Conservation (phyloP, 768 basidiomycete species). For the Cubamyces sp. region DNA sequence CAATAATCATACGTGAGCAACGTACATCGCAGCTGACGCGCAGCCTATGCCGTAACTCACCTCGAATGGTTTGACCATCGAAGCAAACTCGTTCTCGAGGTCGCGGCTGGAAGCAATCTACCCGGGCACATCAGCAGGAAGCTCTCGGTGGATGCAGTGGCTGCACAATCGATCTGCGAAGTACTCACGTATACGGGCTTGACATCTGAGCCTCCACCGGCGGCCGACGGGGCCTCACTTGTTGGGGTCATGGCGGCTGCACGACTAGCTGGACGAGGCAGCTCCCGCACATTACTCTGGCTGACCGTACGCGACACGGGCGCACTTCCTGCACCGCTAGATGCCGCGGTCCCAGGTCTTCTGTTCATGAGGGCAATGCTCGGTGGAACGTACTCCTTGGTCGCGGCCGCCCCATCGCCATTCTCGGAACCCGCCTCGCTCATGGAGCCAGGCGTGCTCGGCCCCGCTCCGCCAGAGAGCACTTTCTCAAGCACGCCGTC, state of each 20-base stretch:
- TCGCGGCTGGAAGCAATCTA: slow-evolving; percentile 87
- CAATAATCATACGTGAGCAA: not conserved
- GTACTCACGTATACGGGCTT: slow-evolving; percentile 70
- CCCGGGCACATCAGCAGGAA: not conserved
- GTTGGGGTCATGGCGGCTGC: slow-evolving; percentile 50
- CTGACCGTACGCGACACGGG: slow-evolving; percentile 50
- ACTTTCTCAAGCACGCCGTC: slow-evolving; percentile 78
- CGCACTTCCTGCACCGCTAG: slow-evolving; percentile 25
- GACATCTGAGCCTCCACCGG: slow-evolving; percentile 44
- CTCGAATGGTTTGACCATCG: slow-evolving; percentile 82
- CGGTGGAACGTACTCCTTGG: slow-evolving; percentile 75
- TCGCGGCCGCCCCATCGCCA: slow-evolving; percentile 47
- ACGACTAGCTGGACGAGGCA: slow-evolving; percentile 63
- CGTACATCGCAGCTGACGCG: not conserved
- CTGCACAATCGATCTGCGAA: not conserved
- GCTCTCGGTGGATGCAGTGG: slow-evolving; percentile 10
- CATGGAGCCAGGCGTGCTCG: slow-evolving; percentile 46
- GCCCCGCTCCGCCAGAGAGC: slow-evolving; percentile 47
- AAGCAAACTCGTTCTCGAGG: slow-evolving; percentile 81
- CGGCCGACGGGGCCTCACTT: slow-evolving; percentile 43
- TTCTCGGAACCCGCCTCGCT: slow-evolving; percentile 65
- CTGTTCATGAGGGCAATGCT: slow-evolving; percentile 65
- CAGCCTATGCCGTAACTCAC: slow-evolving; percentile 41
- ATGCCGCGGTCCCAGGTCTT: slow-evolving; percentile 39
- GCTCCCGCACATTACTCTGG: slow-evolving; percentile 52